Conservation (phyloP, 1,139 yeast genomes). For the Geotrichum reessii region DNA sequence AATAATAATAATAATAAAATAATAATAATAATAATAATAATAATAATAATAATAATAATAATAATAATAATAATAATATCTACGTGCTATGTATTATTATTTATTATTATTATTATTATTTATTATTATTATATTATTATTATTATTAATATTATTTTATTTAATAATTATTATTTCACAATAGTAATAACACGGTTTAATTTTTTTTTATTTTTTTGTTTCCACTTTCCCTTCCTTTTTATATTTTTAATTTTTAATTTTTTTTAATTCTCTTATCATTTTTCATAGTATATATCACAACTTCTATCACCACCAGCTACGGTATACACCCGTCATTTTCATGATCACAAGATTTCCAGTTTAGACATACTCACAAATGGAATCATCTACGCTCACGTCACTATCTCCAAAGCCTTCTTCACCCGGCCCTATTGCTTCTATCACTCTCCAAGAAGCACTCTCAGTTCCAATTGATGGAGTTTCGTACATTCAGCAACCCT, state of each 20-base stretch:
- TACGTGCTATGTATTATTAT: too few relatives aligned
- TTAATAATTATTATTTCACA: too few relatives aligned
- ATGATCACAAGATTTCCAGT: background rate
- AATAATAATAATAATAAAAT: too few relatives aligned
- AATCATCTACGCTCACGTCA: background rate
- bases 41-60: too few relatives aligned
- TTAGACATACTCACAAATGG: background rate
- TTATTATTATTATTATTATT: too few relatives aligned
- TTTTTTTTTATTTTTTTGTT: background rate
- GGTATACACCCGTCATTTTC: background rate
- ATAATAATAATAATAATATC: too few relatives aligned
- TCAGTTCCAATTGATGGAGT: conserved; percentile 13
- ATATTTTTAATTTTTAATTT: background rate
- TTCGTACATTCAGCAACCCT: conserved; percentile 7
- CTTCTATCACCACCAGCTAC: background rate
- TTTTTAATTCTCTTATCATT: background rate
- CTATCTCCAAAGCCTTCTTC: background rate
- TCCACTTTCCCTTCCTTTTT: background rate
- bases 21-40: too few relatives aligned
- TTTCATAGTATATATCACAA: background rate
- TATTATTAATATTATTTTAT: too few relatives aligned
- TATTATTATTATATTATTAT: too few relatives aligned
- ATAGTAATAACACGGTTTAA: too few relatives aligned
- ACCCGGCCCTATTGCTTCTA: background rate
- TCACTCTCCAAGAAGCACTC: conserved; percentile 5